Base-by-base conservation (phyloP, 2,329 filamentous ascomycete genomes). In the Diaporthe sp. region DNA sequence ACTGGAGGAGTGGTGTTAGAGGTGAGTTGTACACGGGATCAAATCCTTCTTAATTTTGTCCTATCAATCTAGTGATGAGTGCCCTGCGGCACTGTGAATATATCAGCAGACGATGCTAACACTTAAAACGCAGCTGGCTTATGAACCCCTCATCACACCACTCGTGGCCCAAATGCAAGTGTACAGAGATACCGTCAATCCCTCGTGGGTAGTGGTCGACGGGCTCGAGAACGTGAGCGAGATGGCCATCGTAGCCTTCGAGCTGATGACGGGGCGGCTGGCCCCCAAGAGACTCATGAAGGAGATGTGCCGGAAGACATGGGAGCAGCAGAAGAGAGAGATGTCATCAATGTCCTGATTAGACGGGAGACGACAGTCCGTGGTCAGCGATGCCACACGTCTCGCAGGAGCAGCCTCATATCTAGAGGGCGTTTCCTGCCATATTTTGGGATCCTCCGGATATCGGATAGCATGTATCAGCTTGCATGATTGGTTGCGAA, bases 201-300 rank as follows among this genome's bases (percentile, higher is more conserved):
- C 88, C 75, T 85, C 92, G 45, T 95, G 93, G 93, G 90, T 93
- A 0, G 87, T 94, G 57, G 89, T 95, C 66, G 92, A 95, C 79
- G 93, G 93, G 0, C 84, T 95, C 12, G 92, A 94, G 77, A 90
- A 94, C 57, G 86, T 95, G 22, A 89, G 91, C 6, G 93, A 95
- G 81, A 93, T 95, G 85, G 93, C 92, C 0, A 93, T 93, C 81
- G 93, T 93, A 42, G 92, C 94, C 72, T 95, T 95, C 80, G 93
- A 95, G 83, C 84, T 95, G 30, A 93, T 95, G 85, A 95, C 93
- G 0, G 93, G 93, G 7, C 89, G 93, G 61, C 89, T 92, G 81
- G 93, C 93, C 22, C 93, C 93, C 2, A 89, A 92, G 72, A 86
- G 88, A 60, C 82, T 93, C 33, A 95, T 95, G 93, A 89, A 91